A percentile compares a stretch with the other conserved stretches of the same genome.
Conservation (phyloP, 805 yeast genomes). For the Kluyveromyces siamensis region DNA sequence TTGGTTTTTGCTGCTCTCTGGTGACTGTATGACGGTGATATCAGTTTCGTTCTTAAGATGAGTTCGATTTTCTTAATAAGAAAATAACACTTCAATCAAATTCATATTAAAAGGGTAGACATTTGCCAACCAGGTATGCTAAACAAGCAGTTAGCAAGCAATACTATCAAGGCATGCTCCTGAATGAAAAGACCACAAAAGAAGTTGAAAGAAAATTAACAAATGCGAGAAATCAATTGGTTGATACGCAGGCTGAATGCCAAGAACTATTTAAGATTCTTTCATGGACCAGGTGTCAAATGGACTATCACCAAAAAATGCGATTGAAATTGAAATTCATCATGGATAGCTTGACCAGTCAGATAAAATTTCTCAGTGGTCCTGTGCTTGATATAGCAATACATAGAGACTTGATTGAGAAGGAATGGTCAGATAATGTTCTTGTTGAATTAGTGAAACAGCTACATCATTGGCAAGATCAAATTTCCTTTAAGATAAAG, state of each 20-base stretch:
- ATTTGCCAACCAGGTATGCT: not conserved
- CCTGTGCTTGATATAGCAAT: slow-evolving; percentile 24
- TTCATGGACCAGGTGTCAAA: slow-evolving; percentile 28
- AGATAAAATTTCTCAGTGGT: slow-evolving; percentile 34
- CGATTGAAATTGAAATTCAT: slow-evolving; percentile 38
- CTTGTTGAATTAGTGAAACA: slow-evolving; percentile 14
- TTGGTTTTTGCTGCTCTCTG: not conserved
- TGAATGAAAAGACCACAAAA: slow-evolving; percentile 1
- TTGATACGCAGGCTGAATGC: slow-evolving; percentile 43
- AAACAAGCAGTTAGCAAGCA: not conserved
- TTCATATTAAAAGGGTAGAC: not conserved
- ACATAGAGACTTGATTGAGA: slow-evolving; percentile 20
- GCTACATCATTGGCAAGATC: slow-evolving; percentile 24
- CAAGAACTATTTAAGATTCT: slow-evolving; percentile 39
- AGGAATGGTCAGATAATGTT: slow-evolving; percentile 15
- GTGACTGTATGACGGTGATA: not conserved
- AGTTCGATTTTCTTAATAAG: not conserved
- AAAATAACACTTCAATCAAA: not conserved
- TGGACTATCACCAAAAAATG: slow-evolving; percentile 33
- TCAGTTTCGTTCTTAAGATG: not conserved
- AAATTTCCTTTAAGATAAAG: slow-evolving; percentile 27
- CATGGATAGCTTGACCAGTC: slow-evolving; percentile 38
- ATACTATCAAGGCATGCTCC: not conserved
- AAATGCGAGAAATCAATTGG: slow-evolving; percentile 41
- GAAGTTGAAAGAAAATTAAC: slow-evolving; percentile 29